Percentiles rank a stretch among this genome's conserved stretches.
phyloP scores from a whole-genome alignment of 768 basidiomycete genomes.

The Kwoniella bestiolae region DNA sequence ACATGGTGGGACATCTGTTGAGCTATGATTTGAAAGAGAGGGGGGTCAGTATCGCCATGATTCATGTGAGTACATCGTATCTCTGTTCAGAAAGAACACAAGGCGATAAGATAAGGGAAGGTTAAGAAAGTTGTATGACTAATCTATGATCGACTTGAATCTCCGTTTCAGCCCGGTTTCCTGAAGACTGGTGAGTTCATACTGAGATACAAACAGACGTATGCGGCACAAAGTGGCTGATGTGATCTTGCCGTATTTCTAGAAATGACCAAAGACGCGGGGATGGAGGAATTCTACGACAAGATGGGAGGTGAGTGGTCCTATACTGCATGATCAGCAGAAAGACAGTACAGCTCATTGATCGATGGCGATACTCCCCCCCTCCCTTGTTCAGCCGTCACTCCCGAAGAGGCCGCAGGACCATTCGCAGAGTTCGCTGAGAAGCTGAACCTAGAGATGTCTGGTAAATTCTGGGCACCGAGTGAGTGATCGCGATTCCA shows the following conservation, averaged over 20 bases:
- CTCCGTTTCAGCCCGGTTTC: constrained; percentile 63
- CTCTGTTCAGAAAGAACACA: not conserved
- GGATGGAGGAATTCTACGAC: constrained; percentile 61
- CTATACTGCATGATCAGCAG: not conserved
- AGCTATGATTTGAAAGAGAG: constrained; percentile 59
- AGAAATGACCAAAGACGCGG: constrained; percentile 61
- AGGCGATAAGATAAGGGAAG: not conserved
- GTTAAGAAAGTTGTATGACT: not conserved
- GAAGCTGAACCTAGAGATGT: constrained; percentile 55
- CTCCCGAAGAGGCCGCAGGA: constrained; percentile 60
- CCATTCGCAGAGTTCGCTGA: constrained; percentile 60
- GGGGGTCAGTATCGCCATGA: constrained; percentile 60
- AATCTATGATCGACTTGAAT: not conserved
- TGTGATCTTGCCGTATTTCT: not conserved
- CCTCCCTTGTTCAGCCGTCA: constrained; percentile 57
- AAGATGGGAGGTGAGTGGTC: constrained; percentile 59
- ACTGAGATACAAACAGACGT: not conserved
- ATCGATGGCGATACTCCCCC: not conserved
- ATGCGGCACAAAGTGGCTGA: not conserved
- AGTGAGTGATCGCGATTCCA: constrained; percentile 38
- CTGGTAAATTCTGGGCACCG: constrained; percentile 63
- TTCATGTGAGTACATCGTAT: constrained; percentile 59
- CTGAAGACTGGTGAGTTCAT: constrained; percentile 59
- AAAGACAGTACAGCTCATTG: too few relatives aligned
- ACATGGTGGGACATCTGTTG: constrained; percentile 62